phyloP scores from a whole-genome alignment of 2,329 filamentous ascomycete species.

The Aschersonia sp. region DNA sequence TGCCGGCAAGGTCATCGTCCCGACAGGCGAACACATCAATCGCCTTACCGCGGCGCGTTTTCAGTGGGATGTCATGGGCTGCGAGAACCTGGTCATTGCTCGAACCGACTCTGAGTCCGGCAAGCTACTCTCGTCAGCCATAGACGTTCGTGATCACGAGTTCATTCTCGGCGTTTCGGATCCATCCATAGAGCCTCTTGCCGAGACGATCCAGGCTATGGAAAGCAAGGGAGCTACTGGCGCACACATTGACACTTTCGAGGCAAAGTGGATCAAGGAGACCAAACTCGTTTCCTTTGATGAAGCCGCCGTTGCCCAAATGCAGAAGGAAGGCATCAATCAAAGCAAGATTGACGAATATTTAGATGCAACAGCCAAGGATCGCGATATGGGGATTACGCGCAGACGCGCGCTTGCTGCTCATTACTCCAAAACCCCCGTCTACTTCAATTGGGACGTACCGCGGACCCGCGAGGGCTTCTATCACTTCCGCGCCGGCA shows the following conservation, averaged over 20 bases:
- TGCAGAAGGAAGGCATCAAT: conserved; percentile 49
- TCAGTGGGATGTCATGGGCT: conserved; percentile 97
- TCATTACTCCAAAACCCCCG: conserved; percentile 48
- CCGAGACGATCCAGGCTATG: conserved; percentile 83
- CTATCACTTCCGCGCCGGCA: conserved; percentile 80
- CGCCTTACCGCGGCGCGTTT: conserved; percentile 81
- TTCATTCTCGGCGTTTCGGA: conserved; percentile 85
- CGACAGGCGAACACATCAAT: conserved; percentile 91
- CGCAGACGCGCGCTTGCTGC: conserved; percentile 61
- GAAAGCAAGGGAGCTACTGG: conserved; percentile 66
- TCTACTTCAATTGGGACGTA: conserved; percentile 82
- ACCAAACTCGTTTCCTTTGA: conserved; percentile 84
- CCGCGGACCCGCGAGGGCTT: conserved; percentile 87
- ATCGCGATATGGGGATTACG: conserved; percentile 65
- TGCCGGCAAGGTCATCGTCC: conserved; percentile 90
- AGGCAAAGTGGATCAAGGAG: conserved; percentile 76
- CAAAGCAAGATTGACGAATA: conserved; percentile 55
- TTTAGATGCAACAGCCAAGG: conserved; percentile 40
- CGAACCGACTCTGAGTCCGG: conserved; percentile 93
- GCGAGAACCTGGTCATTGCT: conserved; percentile 87
- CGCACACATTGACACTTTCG: conserved; percentile 70
- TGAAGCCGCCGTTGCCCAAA: conserved; percentile 69
- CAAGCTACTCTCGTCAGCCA: conserved; percentile 74
- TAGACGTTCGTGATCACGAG: conserved; percentile 91
- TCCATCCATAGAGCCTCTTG: conserved; percentile 58